phyloP scores from a whole-genome alignment of 2,329 filamentous ascomycete genomes.

The Coniosporium tulheliwenetii region DNA sequence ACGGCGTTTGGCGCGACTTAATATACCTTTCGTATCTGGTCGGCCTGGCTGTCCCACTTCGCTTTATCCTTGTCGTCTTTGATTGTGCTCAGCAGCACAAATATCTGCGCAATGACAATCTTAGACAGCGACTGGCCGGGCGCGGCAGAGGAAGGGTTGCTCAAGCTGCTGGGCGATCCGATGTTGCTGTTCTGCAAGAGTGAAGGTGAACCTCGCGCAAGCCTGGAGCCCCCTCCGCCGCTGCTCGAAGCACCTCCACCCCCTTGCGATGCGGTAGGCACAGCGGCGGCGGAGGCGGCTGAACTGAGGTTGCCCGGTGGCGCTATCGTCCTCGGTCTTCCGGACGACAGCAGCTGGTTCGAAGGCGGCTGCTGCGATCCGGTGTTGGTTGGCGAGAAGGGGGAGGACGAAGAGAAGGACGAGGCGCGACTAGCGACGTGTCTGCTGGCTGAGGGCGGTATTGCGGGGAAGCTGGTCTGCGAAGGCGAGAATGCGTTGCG shows the following conservation, averaged over 20 bases:
- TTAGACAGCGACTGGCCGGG: conserved; percentile 49
- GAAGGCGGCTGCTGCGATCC: conserved; percentile 38
- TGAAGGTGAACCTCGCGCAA: conserved; percentile 44
- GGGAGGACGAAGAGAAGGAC: conserved; percentile 37
- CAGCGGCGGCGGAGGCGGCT: conserved; percentile 38
- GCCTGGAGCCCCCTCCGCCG: conserved; percentile 40
- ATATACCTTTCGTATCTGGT: conserved; percentile 80
- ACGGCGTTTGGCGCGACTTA: conserved; percentile 1
- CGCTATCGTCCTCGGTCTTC: conserved; percentile 38
- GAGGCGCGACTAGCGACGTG: conserved; percentile 36
- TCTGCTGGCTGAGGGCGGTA: conserved; percentile 33
- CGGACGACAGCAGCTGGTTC: conserved; percentile 38
- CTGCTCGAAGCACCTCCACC: conserved; percentile 34
- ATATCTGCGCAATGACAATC: conserved; percentile 90
- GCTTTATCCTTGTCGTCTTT: conserved; percentile 83
- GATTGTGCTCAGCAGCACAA: conserved; percentile 82
- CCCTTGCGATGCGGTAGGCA: conserved; percentile 30
- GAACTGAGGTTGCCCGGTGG: conserved; percentile 23
- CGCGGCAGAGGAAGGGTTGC: conserved; percentile 26
- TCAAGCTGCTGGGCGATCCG: conserved; percentile 35
- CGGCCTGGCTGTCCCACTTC: conserved; percentile 85
- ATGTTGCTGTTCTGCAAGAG: conserved; percentile 38
- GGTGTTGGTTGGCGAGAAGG: conserved; percentile 37
- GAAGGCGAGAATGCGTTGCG: conserved; percentile 36
- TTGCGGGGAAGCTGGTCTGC: conserved; percentile 35